Conservation (phyloP, 345 rosid genomes). For the Camelina neglecta region DNA sequence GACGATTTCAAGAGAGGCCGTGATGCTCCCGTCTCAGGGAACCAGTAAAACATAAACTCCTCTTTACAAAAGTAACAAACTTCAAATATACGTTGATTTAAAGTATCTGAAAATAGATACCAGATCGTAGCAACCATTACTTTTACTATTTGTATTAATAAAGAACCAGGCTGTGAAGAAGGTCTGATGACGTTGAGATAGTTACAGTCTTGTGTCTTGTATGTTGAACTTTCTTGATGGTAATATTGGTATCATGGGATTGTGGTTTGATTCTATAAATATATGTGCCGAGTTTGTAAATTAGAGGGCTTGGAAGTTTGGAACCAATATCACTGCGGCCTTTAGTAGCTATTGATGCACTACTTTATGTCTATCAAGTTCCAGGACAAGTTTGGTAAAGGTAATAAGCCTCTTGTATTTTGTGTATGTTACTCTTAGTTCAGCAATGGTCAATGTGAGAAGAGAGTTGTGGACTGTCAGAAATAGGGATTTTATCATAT, state of each 20-base stretch:
- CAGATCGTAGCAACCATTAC: neutral
- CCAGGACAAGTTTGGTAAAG: neutral
- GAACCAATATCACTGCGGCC: neutral
- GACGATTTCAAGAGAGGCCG: slow-evolving; percentile 52
- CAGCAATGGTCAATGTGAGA: no score
- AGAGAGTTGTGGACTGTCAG: no score
- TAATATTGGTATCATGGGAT: neutral
- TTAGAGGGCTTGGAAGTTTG: neutral
- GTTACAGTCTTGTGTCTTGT: slow-evolving; percentile 19
- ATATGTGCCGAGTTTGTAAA: neutral
- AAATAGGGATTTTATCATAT: no score
- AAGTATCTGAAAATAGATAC: slow-evolving; percentile 27
- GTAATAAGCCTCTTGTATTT: neutral
- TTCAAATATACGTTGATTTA: neutral
- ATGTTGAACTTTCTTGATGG: slow-evolving; percentile 9
- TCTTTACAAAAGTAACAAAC: slow-evolving; percentile 16
- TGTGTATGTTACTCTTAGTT: neutral
- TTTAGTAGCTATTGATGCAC: neutral
- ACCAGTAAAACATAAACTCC: slow-evolving; percentile 32
- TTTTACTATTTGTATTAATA: slow-evolving; percentile 28
- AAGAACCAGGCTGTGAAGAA: slow-evolving; percentile 13
- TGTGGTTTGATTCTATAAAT: neutral
- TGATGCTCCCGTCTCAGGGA: slow-evolving; percentile 44
- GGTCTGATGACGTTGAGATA: neutral
- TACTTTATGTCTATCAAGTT: neutral